Evolutionary conservation across 257 asterid genomes (phyloP), one percentile per base, ranked within the genome.

Genomic region (Ehretia macrophylla): DNA sequence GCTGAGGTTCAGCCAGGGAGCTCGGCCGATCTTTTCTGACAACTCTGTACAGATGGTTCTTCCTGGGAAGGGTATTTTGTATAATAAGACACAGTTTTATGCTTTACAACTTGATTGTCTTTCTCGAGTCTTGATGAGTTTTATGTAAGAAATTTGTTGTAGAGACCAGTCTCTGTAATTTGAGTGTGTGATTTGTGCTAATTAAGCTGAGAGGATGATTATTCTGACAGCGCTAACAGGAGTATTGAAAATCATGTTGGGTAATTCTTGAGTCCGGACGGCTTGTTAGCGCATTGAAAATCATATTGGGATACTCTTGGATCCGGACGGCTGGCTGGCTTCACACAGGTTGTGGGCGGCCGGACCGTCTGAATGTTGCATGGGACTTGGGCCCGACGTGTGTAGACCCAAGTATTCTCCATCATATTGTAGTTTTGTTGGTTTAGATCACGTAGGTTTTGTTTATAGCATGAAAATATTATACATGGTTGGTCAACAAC

Each of bases 41-140:
- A 49, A 17, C 63, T 53, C 12, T 64, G 66, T 64, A 53, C 50
- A 70, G 62, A 23, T 32, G 47, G 38, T 58, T 38, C 63, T 64
- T 35, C n/a, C 48, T 54, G 5, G 17, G 52, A 45, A 44, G 14
- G 19, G 5, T 2, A 14, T 18, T 58, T 58, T 63, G 69, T 60
- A 60, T 12, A 49, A 19, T 60, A 60, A 17, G 51, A 17, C 23
- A 22, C 13, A 37, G 12, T 20, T 45, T 4, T 23, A 17, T 35
- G 32, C 14, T 45, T 5, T 60, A 21, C 51, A 52, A 47, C 39
- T 0, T 32, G 14, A 49, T 68, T 46, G n/a, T 37, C 45, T 49
- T 45, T 63, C 10, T 14, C 11, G 54, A 14, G 47, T 22, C 52
- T 54, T 55, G 64, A 39, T 53, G 12, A 14, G 18, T 66, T 14